phyloP scores from a whole-genome alignment of 2,329 filamentous ascomycete genomes.

The Alternaria postmessia region DNA sequence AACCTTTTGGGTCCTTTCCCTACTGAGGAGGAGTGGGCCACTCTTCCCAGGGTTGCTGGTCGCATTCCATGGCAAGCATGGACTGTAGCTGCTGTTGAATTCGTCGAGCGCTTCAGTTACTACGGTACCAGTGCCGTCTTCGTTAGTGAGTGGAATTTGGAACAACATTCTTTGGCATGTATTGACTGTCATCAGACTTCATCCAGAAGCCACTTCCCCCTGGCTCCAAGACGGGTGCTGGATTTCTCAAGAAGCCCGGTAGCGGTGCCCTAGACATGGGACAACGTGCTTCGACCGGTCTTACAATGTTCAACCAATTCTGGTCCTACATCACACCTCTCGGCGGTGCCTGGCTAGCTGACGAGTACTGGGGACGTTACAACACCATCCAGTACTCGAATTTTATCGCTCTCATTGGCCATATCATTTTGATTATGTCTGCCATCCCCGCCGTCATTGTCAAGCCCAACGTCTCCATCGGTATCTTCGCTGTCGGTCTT shows the following conservation, averaged over 20 bases:
- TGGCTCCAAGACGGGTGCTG: conserved; percentile 46
- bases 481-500: conserved; percentile 64
- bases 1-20: conserved; percentile 40
- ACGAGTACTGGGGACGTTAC: conserved; percentile 68
- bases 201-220: conserved; percentile 46
- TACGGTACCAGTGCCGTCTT: conserved; percentile 50
- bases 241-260: conserved; percentile 43
- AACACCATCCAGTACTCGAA: conserved; percentile 66
- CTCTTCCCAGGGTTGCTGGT: conserved; percentile 47
- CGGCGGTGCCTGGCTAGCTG: conserved; percentile 65
- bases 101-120: conserved; percentile 49
- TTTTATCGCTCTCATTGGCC: conserved; percentile 65
- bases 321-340: conserved; percentile 67
- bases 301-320: conserved; percentile 64
- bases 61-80: conserved; percentile 47
- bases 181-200: conserved; percentile 39
- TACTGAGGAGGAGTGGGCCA: conserved; percentile 48
- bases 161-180: not conserved
- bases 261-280: conserved; percentile 63
- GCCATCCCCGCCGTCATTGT: conserved; percentile 63
- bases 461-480: conserved; percentile 59
- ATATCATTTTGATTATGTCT: conserved; percentile 64
- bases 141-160: conserved; percentile 21
- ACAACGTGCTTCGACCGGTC: conserved; percentile 61
- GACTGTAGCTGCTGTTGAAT: conserved; percentile 49